Base-by-base conservation (phyloP, 2,329 filamentous ascomycete species). In the Monilinia fructicola region DNA sequence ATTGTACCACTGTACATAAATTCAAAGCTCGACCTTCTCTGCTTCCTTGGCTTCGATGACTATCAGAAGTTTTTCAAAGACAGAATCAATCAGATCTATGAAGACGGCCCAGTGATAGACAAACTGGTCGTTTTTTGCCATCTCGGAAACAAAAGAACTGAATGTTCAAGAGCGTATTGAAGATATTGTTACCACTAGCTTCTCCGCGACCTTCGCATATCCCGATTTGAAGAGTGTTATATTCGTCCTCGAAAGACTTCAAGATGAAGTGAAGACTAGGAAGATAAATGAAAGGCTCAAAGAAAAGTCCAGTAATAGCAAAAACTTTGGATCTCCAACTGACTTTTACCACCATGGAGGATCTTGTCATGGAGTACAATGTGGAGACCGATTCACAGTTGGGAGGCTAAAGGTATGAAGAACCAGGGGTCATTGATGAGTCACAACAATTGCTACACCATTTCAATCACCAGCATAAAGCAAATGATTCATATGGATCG, bases 11-110 rank as follows among this genome's bases (percentile, higher is more conserved):
- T 54, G 3, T 54, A 35, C 18, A 54, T 54, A 18, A 12, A 35
- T 35, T 18, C 28, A 35, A 54, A 54, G 6, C 11, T 35, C 18
- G 52, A 54, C 28, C 28, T 54, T 35, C 28, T 35, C 12, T 54
- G 52, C 52, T 54, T 54, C 52, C 52, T 35, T 9, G 28, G 35
- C n/a, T 54, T 35, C 14, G 52, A 54, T 54, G 18, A 54, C 31
- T 54, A 35, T 14, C 28, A 35, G 14, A 35, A 4, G 3, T 35
- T 54, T 35, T n/a, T 54, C 26, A 35, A 4, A 54, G 28, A 12
- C 1, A 54, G 52, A 54, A 5, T 5, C 14, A 12, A 35, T 11
- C 3, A 54, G 28, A 11, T 35, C 9, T 5, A 54, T 4, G 28
- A 54, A 2, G 11, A 10, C 10, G n/a, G 7, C 12, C 52, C 52